Evolutionary conservation across 306 rosid genomes (phyloP).

Genomic region (Hippophae tibetana): DNA sequence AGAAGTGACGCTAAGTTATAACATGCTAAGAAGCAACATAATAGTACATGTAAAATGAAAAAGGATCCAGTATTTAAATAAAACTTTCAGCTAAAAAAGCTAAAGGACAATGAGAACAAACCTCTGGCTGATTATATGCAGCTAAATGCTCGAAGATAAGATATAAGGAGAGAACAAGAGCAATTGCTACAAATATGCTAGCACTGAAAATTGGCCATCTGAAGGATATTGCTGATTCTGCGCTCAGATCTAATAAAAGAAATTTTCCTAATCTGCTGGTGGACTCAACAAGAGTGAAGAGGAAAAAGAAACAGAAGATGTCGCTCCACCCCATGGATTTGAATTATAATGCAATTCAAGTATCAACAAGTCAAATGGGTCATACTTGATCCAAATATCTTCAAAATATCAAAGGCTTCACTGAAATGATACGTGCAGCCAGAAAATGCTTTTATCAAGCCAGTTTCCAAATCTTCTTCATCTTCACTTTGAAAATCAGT

Average conservation of each 20-base stretch:
- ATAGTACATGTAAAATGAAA: background rate
- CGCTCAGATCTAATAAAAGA: conserved; percentile 39
- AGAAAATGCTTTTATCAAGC: conserved; percentile 8
- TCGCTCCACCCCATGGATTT: conserved; percentile 54
- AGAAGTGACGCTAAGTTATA: conserved; percentile 9
- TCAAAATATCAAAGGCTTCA: conserved; percentile 10
- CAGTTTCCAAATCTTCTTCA: background rate
- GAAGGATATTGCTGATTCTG: conserved; percentile 40
- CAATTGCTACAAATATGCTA: conserved; percentile 65
- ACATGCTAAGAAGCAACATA: conserved; percentile 3
- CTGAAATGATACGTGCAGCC: background rate
- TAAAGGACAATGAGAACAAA: conserved; percentile 19
- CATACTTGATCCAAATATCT: conserved; percentile 5
- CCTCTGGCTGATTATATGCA: conserved; percentile 97
- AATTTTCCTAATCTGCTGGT: conserved; percentile 51
- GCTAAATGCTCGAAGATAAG: conserved; percentile 88
- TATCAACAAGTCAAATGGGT: conserved; percentile 1
- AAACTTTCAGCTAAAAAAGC: conserved; percentile 5
- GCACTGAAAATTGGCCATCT: conserved; percentile 86
- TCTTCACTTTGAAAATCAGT: conserved; percentile 6
- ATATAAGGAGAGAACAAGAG: conserved; percentile 76
- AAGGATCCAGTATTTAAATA: background rate
- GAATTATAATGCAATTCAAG: conserved; percentile 4
- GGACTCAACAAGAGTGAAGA: conserved; percentile 51
- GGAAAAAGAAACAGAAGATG: conserved; percentile 37